These are phyloP conservation scores for Phytopythium kandeliae DNA, from an alignment of 352 stramenopile species.

Conservation along the genomic window DNA sequence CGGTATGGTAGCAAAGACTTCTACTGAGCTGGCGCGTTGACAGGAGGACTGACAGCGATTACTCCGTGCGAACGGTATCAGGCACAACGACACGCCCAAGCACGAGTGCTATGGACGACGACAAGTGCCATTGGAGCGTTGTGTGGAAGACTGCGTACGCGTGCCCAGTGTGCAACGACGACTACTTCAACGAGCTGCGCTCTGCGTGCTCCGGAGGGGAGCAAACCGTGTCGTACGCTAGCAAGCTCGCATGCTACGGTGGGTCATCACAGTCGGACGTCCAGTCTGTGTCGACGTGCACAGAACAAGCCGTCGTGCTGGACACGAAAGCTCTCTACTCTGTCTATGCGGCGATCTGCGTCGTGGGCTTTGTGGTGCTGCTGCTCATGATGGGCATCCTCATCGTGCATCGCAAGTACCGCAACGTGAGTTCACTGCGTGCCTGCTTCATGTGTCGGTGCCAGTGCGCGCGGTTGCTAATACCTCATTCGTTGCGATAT, in stretches of 20 bases:
- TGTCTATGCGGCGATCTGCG: slow-evolving; percentile 58
- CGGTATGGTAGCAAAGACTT: slow-evolving; percentile 17
- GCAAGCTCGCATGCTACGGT: slow-evolving; percentile 56
- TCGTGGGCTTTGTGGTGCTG: slow-evolving; percentile 59
- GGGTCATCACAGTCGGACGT: slow-evolving; percentile 31
- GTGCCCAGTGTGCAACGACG: slow-evolving; percentile 56
- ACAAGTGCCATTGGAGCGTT: slow-evolving; percentile 48
- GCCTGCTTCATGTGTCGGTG: neutral
- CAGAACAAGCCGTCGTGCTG: slow-evolving; percentile 58
- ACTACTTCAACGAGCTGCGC: slow-evolving; percentile 59
- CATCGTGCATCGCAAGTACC: slow-evolving; percentile 75
- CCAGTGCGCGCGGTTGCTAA: neutral
- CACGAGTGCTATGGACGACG: slow-evolving; percentile 26
- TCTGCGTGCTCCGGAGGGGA: slow-evolving; percentile 50
- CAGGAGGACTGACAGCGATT: too few species aligned
- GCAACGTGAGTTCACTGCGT: slow-evolving; percentile 23
- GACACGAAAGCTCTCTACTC: slow-evolving; percentile 68
- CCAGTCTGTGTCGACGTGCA: slow-evolving; percentile 50
- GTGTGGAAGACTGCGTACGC: slow-evolving; percentile 67
- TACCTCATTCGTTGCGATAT: neutral
- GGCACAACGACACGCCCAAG: slow-evolving; percentile 42
- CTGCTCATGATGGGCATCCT: slow-evolving; percentile 61
- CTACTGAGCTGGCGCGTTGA: neutral
- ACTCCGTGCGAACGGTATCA: too few species aligned
- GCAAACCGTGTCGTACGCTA: slow-evolving; percentile 56